Evolutionary conservation across 2,329 filamentous ascomycete species (phyloP), one percentile per base, ranked within the genome.

Genomic region (Byssothecium circinans): DNA sequence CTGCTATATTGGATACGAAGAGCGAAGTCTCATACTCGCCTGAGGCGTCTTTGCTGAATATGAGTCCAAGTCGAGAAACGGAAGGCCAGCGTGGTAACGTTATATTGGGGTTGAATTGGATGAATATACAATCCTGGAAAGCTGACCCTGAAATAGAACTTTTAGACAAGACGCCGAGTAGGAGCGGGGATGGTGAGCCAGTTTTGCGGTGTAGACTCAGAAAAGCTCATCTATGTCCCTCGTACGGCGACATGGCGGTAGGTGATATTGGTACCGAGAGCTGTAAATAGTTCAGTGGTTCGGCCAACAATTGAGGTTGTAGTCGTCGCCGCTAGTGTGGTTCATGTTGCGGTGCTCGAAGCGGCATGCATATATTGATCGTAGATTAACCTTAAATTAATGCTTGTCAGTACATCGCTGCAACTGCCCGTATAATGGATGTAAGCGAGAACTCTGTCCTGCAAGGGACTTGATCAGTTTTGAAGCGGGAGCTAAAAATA

Each of bases 371-470:
- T 53, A 61, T 58, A 68, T 68, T 64, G 66, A 64, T 57, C 55
- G 50, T 63, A 69, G 58, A 69, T 71, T 71, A 69, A 69, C 60
- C 60, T 68, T 68, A 67, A 62, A 66, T 70, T 70, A 69, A 70
- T 65, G 67, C 67, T 67, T 71, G 65, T 69, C 63, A 57, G 38
- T 61, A 47, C 50, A 59, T 56, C 50, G 47, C 53, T 41, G 52
- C 50, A 49, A 51, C 50, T 47, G 49, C 58, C 54, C 56, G 58
- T 49, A 44, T 45, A 57, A 63, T 62, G 48, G 58, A 60, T 43
- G 22, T 63, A 61, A 59, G 60, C 62, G 57, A 61, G 52, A 52
- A 58, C 42, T 47, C 44, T 47, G 36, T 54, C 30, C 60, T 66
- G 64, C 63, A 65, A 62, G 61, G 59, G 63, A 57, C 56, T 45